Evolutionary conservation across 257 asterid species (phyloP).

Genomic region (Vinca minor): DNA sequence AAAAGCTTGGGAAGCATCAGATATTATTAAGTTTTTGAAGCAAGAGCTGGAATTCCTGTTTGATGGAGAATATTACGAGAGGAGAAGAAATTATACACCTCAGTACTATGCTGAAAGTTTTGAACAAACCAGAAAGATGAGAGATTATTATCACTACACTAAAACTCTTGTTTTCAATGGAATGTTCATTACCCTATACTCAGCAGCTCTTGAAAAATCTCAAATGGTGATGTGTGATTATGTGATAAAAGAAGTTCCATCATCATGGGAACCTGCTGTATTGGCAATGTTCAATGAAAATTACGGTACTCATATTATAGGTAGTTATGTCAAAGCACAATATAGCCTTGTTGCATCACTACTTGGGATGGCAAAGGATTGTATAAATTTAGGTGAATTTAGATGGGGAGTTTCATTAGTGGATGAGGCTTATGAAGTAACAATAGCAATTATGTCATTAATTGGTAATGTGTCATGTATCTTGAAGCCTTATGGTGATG

Average conservation of each 20-base stretch:
- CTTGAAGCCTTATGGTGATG: slow-evolving; percentile 93
- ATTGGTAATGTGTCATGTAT: slow-evolving; percentile 60
- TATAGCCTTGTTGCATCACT: slow-evolving; percentile 86
- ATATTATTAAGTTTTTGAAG: too few relatives aligned
- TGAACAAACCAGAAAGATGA: slow-evolving; percentile 97
- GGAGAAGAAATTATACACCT: too few relatives aligned
- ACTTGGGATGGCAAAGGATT: too few relatives aligned
- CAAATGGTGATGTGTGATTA: slow-evolving; percentile 76
- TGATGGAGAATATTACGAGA: too few relatives aligned
- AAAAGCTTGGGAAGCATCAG: too few relatives aligned
- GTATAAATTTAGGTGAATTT: too few relatives aligned
- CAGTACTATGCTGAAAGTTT: too few relatives aligned
- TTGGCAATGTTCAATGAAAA: slow-evolving; percentile 87
- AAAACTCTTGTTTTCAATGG: slow-evolving; percentile 90
- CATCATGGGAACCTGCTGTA: slow-evolving; percentile 93
- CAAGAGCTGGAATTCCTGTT: too few relatives aligned
- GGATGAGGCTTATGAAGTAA: slow-evolving; percentile 80
- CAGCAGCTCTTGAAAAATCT: slow-evolving; percentile 89
- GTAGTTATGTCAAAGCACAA: slow-evolving; percentile 85
- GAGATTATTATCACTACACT: too few relatives aligned
- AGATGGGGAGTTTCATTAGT: too few relatives aligned
- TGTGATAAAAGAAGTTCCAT: slow-evolving; percentile 86
- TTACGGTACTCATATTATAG: slow-evolving; percentile 90
- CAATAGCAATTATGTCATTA: slow-evolving; percentile 42
- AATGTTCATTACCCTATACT: slow-evolving; percentile 68